Evolutionary conservation across 1,284 basidiomycete species (phyloP), one percentile per base, ranked within the genome.

Genomic region (Boletus sp.): DNA sequence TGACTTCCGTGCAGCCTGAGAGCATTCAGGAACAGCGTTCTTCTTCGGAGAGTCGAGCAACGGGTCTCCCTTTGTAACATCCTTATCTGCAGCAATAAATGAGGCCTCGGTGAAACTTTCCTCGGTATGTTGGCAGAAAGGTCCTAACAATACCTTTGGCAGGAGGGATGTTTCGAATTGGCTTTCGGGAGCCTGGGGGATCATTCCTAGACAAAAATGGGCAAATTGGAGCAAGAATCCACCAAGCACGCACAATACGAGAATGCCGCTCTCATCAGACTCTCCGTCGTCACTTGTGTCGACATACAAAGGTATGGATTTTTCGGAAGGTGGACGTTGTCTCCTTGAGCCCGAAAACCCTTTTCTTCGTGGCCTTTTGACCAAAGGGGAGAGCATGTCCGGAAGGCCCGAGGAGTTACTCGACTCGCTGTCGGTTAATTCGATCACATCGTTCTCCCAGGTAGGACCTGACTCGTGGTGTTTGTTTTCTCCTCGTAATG

Each of bases 141-240:
- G 16, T 20, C 7, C 9, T 47, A 27, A 31, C 7, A 9, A 54
- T 44, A 58, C 65, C 61, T 58, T 61, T 49, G 44, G 66, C 18
- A 13, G 58, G 65, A 50, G 46, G 51, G 36, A 55, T 59, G 37
- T 57, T 59, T n/a, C 66, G 75, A 33, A 79, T 61, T 8, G 82
- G 84, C 60, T 73, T 82, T 37, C 74, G 75, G 13, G 79, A 75
- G 48, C 71, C 72, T 49, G 68, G 77, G 11, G 82, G 81, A 57
- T 82, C 82, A 58, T 84, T 50, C 48, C 67, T 73, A 29, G 27
- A 49, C 22, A 51, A 33, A 39, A 22, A 47, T 61, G 20, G 13
- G 54, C 4, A 53, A 51, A 47, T 20, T 12, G 6, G 8, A 48
- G 33, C 15, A 22, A 53, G 41, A 22, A 36, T 39, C 50, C 22